phyloP scores from a whole-genome alignment of 495 filamentous ascomycete species.

The Hypoxylon fuscum region DNA sequence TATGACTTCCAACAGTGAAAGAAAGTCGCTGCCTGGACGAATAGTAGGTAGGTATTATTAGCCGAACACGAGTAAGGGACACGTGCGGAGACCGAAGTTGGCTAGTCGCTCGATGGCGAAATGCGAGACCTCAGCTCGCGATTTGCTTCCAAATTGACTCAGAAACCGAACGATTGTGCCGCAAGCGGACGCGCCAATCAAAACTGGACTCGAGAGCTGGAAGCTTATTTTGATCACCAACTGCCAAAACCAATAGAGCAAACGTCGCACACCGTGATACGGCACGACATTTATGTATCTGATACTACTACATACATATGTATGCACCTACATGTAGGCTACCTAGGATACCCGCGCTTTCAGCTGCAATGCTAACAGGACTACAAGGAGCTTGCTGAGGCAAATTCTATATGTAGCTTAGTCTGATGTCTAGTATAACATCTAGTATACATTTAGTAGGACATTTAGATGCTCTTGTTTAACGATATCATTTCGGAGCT shows the following conservation, averaged over 20 bases:
- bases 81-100: background rate
- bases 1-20: too few relatives aligned
- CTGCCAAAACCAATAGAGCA: too few relatives aligned
- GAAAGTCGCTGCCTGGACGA: too few relatives aligned
- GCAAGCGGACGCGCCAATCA: conserved; percentile 18
- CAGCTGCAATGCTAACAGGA: background rate
- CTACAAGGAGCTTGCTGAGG: background rate
- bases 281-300: background rate
- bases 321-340: too few relatives aligned
- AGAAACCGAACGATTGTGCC: conserved; percentile 13
- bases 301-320: too few relatives aligned
- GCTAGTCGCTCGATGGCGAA: background rate
- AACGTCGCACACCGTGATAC: background rate
- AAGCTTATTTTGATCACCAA: conserved; percentile 9
- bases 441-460: background rate
- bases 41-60: too few relatives aligned
- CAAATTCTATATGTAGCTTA: background rate
- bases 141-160: too few relatives aligned
- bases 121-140: background rate
- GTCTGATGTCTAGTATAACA: background rate
- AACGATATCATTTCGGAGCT: background rate
- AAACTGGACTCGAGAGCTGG: background rate
- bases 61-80: background rate
- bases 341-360: background rate
- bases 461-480: background rate